These are phyloP conservation scores for Adansonia digitata DNA, from an alignment of 345 rosid genomes.

Conservation along the genomic window DNA sequence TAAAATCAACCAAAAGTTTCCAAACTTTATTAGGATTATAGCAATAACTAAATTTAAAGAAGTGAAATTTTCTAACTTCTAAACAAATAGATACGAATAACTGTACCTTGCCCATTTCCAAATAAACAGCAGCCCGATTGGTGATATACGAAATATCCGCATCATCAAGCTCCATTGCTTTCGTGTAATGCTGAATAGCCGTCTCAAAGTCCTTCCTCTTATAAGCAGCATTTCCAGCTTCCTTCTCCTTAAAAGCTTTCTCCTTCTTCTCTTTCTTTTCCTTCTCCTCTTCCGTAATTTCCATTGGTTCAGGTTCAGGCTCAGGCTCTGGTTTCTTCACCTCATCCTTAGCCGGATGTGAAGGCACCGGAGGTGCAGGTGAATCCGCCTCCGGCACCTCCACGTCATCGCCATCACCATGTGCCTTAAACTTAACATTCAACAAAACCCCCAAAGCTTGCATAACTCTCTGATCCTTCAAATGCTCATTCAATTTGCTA, in stretches of 20 bases:
- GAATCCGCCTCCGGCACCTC: conserved; percentile 49
- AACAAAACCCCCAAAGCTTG: conserved; percentile 82
- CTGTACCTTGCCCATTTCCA: conserved; percentile 86
- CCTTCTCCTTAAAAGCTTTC: conserved; percentile 66
- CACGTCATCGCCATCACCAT: conserved; percentile 39
- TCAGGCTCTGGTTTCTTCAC: conserved; percentile 27
- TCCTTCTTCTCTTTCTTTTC: conserved; percentile 32
- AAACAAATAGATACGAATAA: background rate
- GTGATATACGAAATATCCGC: conserved; percentile 83
- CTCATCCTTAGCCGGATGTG: conserved; percentile 25
- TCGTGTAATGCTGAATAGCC: conserved; percentile 71
- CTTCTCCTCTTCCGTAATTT: conserved; percentile 30
- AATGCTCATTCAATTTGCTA: conserved; percentile 57
- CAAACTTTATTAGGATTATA: background rate
- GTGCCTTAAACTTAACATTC: conserved; percentile 57
- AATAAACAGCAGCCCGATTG: conserved; percentile 89
- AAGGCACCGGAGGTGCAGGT: conserved; percentile 25
- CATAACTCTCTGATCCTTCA: conserved; percentile 94
- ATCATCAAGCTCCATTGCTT: conserved; percentile 80
- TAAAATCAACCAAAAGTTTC: background rate
- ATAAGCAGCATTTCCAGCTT: conserved; percentile 85
- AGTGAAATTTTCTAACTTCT: background rate
- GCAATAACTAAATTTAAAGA: background rate
- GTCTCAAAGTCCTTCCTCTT: conserved; percentile 93
- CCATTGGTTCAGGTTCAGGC: conserved; percentile 30